Evolutionary conservation across 2,329 filamentous ascomycete species (phyloP), one percentile per base, ranked within the genome.

Genomic region (Ceratocystis harringtonii): DNA sequence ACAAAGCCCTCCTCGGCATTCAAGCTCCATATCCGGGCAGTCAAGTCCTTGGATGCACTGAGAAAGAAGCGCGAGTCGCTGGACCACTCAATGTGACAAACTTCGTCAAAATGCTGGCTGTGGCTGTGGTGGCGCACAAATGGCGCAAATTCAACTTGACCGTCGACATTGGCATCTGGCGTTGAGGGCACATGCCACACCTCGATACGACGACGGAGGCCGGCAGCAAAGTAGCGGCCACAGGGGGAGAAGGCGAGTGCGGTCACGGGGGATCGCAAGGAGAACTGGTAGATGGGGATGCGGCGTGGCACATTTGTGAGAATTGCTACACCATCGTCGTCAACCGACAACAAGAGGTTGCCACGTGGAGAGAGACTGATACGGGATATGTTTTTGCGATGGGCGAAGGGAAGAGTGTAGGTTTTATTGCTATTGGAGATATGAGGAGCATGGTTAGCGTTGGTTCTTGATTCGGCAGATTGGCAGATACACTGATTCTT

Each of bases 161-260:
- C 92, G 68, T 88, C 86, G 61, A 80, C 80, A 69, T 87, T 88
- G 28, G 88, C 82, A 69, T 92, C 90, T 2, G 92, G 92, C 0
- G 89, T 94, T 2, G 89, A 91, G 0, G 94, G 94, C 36, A 95
- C 95, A 71, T 94, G 89, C 94, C 94, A 99, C 70, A 97, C 87
- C 78, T 99, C 91, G 67, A 96, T 85, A 71, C 89, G 88, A 71
- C 92, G 84, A 44, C 91, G 92, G 28, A 96, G 78, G 57, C 87
- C 92, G 44, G 92, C 92, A 30, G 88, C 92, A 72, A 99, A 99
- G 76, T 95, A 86, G 61, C 86, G 85, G 25, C 94, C 94, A 1
- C 90, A 95, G 0, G 92, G 92, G 25, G 94, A 91, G 72, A 99
- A 99, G 0, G 89, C 83, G 43, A 99, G 84, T 0, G 92, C 86